Evolutionary conservation across 768 basidiomycete species (phyloP).

Genomic region (Cystofilobasidium ferigula): DNA sequence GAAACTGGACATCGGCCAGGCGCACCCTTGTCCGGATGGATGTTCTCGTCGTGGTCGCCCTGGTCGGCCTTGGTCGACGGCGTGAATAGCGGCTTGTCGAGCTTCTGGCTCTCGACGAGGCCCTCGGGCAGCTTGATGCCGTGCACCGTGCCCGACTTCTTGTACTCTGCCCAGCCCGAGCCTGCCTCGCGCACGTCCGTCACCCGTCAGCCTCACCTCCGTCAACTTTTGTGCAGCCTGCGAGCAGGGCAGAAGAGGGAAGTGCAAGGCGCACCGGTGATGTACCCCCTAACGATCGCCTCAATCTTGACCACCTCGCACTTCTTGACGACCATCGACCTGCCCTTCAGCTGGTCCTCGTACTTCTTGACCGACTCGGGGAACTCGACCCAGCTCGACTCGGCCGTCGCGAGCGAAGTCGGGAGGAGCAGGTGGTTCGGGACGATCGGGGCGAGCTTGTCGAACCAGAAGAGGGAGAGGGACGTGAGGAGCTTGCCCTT

Average conservation of each 20-base stretch:
- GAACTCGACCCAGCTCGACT: constrained; percentile 50
- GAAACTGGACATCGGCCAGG: background rate
- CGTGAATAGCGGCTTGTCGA: constrained; percentile 77
- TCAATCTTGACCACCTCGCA: constrained; percentile 84
- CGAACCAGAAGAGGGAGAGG: constrained; percentile 92
- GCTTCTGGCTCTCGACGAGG: constrained; percentile 70
- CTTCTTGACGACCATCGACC: constrained; percentile 82
- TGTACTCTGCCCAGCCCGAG: constrained; percentile 91
- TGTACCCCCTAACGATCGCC: constrained; percentile 89
- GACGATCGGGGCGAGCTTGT: constrained; percentile 62
- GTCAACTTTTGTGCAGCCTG: background rate
- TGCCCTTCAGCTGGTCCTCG: constrained; percentile 62
- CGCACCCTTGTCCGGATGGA: constrained; percentile 66
- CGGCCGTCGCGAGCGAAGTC: constrained; percentile 33
- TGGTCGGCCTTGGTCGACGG: constrained; percentile 94
- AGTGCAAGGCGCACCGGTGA: constrained; percentile 58
- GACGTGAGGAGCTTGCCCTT: constrained; percentile 83
- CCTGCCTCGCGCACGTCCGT: constrained; percentile 45
- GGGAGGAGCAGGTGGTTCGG: constrained; percentile 76
- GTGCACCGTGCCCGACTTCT: constrained; percentile 74
- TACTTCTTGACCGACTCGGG: constrained; percentile 65
- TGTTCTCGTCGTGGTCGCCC: constrained; percentile 92
- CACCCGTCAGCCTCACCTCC: too few relatives aligned
- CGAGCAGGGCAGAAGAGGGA: background rate
- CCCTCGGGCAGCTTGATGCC: constrained; percentile 64